phyloP scores from a whole-genome alignment of 2,329 filamentous ascomycete genomes.

The Delphinella strobiligena region DNA sequence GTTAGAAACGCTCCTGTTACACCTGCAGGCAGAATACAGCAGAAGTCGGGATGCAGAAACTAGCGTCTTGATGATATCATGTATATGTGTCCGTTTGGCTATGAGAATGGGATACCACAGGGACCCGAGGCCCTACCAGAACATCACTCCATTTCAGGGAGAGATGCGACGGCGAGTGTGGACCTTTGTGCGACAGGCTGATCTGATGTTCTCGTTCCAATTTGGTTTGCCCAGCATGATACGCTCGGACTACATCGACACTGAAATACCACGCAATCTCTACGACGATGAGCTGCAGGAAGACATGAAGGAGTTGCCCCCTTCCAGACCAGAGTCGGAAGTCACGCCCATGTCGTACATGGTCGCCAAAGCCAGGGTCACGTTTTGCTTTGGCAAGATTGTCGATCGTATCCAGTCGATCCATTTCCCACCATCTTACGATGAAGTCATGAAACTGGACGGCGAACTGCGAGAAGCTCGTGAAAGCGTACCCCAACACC shows the following conservation, averaged over 20 bases:
- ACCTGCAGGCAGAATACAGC: conserved; percentile 64
- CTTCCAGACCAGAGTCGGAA: conserved; percentile 54
- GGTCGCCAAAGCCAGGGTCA: conserved; percentile 59
- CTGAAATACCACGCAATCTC: conserved; percentile 62
- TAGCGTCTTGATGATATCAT: conserved; percentile 48
- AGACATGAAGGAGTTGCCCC: conserved; percentile 54
- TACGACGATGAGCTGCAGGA: conserved; percentile 71
- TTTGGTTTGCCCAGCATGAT: conserved; percentile 53
- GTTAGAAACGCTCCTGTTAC: conserved; percentile 66
- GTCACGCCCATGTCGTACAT: conserved; percentile 68
- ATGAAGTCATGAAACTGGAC: conserved; percentile 50
- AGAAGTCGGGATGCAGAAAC: conserved; percentile 62
- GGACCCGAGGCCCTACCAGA: conserved; percentile 62
- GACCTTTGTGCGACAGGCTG: conserved; percentile 60
- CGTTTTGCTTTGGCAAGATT: conserved; percentile 58
- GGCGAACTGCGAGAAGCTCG: conserved; percentile 43
- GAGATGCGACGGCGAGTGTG: conserved; percentile 55
- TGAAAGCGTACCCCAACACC: conserved; percentile 63
- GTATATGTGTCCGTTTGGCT: conserved; percentile 48
- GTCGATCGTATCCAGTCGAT: conserved; percentile 52
- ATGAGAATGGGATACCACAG: conserved; percentile 71
- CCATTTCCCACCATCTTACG: conserved; percentile 48
- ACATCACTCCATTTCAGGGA: conserved; percentile 60
- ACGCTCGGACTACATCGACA: conserved; percentile 62
- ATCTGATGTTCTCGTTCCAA: conserved; percentile 68